Base-by-base conservation (phyloP, 768 basidiomycete genomes). In the Strobilomyces confusus region DNA sequence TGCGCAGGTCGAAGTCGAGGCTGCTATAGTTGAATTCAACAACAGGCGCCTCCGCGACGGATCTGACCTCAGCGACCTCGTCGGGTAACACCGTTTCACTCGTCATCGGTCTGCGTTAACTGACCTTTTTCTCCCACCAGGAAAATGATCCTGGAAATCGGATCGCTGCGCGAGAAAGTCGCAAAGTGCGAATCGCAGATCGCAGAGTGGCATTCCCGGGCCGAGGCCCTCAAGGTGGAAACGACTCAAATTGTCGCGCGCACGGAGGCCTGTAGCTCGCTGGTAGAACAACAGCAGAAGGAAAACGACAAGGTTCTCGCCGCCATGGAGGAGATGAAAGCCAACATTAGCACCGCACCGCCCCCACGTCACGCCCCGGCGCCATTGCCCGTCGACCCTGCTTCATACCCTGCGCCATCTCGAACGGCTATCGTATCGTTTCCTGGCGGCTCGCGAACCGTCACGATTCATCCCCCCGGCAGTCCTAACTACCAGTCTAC, bases 391-490 rank as follows among this genome's bases (percentile, higher is more conserved):
- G 17, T 17, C 12, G 47, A 57, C 29, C 4, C 49, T 25, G 0
- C 0, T 2, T 8, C 14, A 3, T 26, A 19, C 2, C 52, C 38
- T 36, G 29, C 34, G 19, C 32, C 54, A 4, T 49, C 55, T 40
- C 48, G 22, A 13, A 23, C 13, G 23, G 62, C 59, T 5, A 9
- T 51, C 34, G 17, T 64, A 23, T 55, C 58, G 0, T 65, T 64
- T 15, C 64, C 61, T 4, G 64, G 64, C 0, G 59, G 61, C 5
- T 45, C 62, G 4, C 58, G 64, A 14, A 58, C 64, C n/a, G 2
- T 64, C 36, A 65, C 64, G 1, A 64, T 64, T 9, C 62, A 65
- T 8, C 61, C 64, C 5, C 64, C 59, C 0, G 19, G 19, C 5
- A 57, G 59, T 25, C 52, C 61, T 7, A 23, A 34, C 19, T 58